Evolutionary conservation across 1,284 basidiomycete species (phyloP).

Genomic region (Apiotrichum mycotoxinovorans): DNA sequence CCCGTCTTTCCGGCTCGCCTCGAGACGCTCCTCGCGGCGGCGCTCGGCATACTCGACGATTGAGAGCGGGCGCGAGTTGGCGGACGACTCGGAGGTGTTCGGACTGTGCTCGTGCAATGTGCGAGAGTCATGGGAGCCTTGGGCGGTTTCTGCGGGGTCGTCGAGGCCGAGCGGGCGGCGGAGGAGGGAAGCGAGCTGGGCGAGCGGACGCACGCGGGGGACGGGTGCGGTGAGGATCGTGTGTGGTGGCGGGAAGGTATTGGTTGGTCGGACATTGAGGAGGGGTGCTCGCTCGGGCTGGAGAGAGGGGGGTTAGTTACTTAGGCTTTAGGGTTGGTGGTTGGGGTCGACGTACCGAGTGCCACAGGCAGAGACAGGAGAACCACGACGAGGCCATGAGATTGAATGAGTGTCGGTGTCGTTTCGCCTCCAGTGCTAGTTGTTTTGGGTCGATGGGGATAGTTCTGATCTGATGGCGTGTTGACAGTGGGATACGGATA

Average conservation of each 20-base stretch:
- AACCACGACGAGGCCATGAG: constrained; percentile 4
- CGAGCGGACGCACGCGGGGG: constrained; percentile 12
- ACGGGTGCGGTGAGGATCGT: constrained; percentile 16
- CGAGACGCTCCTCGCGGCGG: not conserved
- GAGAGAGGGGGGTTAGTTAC: not conserved
- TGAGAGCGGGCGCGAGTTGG: not conserved
- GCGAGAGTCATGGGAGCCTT: not conserved
- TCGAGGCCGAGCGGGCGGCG: not conserved
- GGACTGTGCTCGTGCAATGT: not conserved
- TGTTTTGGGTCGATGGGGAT: too few relatives aligned
- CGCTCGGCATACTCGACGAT: constrained; percentile 6
- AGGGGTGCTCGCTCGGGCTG: constrained; percentile 1
- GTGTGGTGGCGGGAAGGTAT: constrained; percentile 15
- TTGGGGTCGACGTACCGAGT: not conserved
- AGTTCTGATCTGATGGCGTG: not conserved
- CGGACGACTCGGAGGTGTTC: not conserved
- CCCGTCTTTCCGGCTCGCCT: not conserved
- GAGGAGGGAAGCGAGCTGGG: constrained; percentile 2
- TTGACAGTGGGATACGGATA: too few relatives aligned
- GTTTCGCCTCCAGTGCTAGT: not conserved
- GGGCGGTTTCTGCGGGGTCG: not conserved
- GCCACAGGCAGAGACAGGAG: constrained; percentile 1
- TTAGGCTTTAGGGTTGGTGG: too few relatives aligned
- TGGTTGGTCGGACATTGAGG: not conserved
- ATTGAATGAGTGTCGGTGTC: constrained; percentile 1